Evolutionary conservation across 2,329 filamentous ascomycete genomes (phyloP), one percentile per base, ranked within the genome.

Genomic region (Alternaria sp.): DNA sequence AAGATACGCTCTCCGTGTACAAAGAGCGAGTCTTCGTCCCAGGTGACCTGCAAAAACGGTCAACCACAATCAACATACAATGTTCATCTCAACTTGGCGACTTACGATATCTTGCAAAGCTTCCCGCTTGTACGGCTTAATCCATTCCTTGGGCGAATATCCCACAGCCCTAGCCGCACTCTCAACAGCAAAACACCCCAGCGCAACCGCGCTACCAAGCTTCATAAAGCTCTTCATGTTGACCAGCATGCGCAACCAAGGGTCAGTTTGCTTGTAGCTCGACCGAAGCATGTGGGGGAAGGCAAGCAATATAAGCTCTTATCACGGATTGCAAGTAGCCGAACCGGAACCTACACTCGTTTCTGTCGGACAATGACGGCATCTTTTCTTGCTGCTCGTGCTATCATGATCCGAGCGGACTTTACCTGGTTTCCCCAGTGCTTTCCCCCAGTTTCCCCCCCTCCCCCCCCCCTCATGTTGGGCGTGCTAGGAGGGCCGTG

Each of bases 1-100:
- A 91, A 86, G 42, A 90, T 79, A 9, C 90, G 84, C 70, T 92
- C 85, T 9, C 90, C 90, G 60, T 84, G 81, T 59, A 93, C 83
- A 63, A 88, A 89, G 3, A 93, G 78, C 0, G 90, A 90, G 63
- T 90, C 80, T 40, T 90, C 82, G 72, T 93, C 90, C 86, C 88
- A 93, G 44, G 88, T 91, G 21, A 90, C 83, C 78, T 80, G 40
- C 21, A 42, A 10, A 8, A 1, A 14, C 4, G 21, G 17, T 36
- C 14, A 56, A 53, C 37, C 31, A 31, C 2, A 14, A 13, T n/a
- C 3, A 5, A 14, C 3, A 33, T 24, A 3, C 11, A 5, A 51
- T 21, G 3, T 8, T 9, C 11, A 17, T 0, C 3, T 8, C 10
- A 17, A 40, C 4, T 9, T 26, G 10, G 7, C 36, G 37, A 77